Percentiles rank a stretch among this genome's conserved stretches.
These are phyloP conservation scores for Bruguiera parviflora DNA, from an alignment of 345 rosid species.

Conservation along the genomic window DNA sequence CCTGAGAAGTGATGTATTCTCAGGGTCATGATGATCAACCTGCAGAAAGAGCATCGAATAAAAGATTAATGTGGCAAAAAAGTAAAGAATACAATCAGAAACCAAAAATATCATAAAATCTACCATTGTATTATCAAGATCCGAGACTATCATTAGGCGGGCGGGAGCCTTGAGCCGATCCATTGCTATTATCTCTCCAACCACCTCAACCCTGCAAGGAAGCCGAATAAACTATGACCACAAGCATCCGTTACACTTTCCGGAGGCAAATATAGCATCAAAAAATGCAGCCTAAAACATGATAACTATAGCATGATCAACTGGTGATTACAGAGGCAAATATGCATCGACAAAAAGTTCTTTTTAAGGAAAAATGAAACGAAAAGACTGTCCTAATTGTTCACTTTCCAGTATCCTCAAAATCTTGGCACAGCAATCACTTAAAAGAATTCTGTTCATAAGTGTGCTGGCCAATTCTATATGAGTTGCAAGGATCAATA, in stretches of 20 bases:
- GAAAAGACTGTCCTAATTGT: too few relatives aligned
- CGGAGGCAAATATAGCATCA: too few relatives aligned
- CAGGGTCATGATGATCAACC: constrained; percentile 96
- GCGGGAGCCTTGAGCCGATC: constrained; percentile 62
- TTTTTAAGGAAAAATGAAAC: too few relatives aligned
- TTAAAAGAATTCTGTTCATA: too few relatives aligned
- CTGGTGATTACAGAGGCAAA: background rate
- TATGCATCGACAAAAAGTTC: too few relatives aligned
- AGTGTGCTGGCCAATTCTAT: too few relatives aligned
- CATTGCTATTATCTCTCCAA: constrained; percentile 30
- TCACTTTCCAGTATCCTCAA: too few relatives aligned
- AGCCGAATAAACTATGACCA: background rate
- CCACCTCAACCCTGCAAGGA: constrained; percentile 1
- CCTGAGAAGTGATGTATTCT: constrained; percentile 62
- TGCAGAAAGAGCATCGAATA: constrained; percentile 22
- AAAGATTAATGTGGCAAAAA: constrained; percentile 4
- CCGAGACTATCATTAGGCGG: constrained; percentile 92
- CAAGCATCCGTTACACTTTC: background rate
- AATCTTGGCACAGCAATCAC: too few relatives aligned
- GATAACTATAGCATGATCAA: background rate
- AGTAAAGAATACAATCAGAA: constrained; percentile 10
- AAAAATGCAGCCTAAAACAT: background rate
- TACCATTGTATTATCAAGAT: constrained; percentile 98
- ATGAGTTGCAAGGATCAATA: too few relatives aligned
- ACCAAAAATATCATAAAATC: constrained; percentile 15